Conservation (phyloP, 2,329 filamentous ascomycete species). For the Neofusicoccum sp. region DNA sequence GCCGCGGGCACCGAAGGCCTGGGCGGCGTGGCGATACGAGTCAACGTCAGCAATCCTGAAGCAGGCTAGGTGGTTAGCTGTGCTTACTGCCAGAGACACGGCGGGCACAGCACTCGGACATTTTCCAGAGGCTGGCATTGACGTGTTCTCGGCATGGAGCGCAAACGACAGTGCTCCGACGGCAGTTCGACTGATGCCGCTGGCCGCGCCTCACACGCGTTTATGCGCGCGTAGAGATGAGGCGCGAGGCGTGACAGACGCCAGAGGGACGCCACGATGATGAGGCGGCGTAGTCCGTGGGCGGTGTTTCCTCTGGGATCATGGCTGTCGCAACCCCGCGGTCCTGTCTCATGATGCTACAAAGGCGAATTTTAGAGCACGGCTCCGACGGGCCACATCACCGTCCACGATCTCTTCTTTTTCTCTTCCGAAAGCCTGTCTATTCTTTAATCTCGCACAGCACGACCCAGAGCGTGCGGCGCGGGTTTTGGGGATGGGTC, state of each 20-base stretch:
- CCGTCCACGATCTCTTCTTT: not conserved
- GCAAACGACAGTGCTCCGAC: not conserved
- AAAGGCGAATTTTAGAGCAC: not conserved
- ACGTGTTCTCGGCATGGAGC: not conserved
- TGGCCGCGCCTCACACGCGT: not conserved
- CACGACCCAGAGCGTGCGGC: not conserved
- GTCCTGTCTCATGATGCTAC: conserved; percentile 15
- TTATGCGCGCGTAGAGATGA: conserved; percentile 10
- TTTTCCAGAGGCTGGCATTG: not conserved
- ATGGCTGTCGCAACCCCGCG: conserved; percentile 13
- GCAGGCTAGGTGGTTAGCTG: not conserved
- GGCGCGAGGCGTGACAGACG: conserved; percentile 2
- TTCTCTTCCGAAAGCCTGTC: not conserved
- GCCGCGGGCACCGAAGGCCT: not conserved
- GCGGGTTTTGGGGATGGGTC: not conserved
- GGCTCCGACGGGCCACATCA: not conserved
- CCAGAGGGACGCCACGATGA: conserved; percentile 2
- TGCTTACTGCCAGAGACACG: not conserved
- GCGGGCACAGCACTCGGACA: no score
- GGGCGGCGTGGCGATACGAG: not conserved
- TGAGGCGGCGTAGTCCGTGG: not conserved
- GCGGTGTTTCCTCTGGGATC: conserved; percentile 1
- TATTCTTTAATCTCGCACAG: not conserved
- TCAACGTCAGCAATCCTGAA: not conserved
- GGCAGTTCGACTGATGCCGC: not conserved